These are phyloP conservation scores for Lasiosphaeria ovina DNA, from an alignment of 495 filamentous ascomycete species.

Conservation along the genomic window DNA sequence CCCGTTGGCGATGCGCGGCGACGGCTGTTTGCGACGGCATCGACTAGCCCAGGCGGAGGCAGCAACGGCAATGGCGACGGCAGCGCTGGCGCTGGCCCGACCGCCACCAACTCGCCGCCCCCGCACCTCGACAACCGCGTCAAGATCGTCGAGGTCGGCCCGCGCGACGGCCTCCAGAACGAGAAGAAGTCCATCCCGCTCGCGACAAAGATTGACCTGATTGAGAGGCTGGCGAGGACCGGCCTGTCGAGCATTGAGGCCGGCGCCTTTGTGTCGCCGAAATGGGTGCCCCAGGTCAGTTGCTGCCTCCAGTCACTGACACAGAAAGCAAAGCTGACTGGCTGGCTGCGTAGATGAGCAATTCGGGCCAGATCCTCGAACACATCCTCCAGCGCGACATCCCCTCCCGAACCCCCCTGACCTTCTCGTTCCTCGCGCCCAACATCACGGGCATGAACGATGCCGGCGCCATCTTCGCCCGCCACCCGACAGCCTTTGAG, in stretches of 20 bases:
- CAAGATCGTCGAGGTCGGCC: slow-evolving; percentile 85
- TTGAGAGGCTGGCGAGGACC: slow-evolving; percentile 75
- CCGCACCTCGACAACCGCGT: slow-evolving; percentile 48
- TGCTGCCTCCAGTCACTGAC: no score
- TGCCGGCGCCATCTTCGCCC: slow-evolving; percentile 45
- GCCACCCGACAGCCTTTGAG: slow-evolving; percentile 38
- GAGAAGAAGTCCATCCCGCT: slow-evolving; percentile 81
- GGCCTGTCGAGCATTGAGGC: slow-evolving; percentile 89
- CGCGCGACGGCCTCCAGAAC: slow-evolving; percentile 93
- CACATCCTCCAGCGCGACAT: slow-evolving; percentile 70
- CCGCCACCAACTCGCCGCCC: background rate
- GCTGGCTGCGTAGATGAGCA: slow-evolving; percentile 70
- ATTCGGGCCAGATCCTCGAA: slow-evolving; percentile 78
- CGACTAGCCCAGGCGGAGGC: background rate
- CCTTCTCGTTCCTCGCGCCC: slow-evolving; percentile 91
- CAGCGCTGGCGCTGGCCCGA: no score
- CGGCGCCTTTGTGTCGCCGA: slow-evolving; percentile 90
- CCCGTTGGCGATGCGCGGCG: background rate
- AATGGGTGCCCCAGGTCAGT: slow-evolving; percentile 94
- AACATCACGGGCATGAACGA: slow-evolving; percentile 75
- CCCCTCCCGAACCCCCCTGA: slow-evolving; percentile 61
- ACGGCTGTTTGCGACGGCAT: slow-evolving; percentile 3
- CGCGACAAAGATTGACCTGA: slow-evolving; percentile 81
- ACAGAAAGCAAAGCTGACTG: background rate
- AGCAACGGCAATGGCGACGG: background rate